Evolutionary conservation across 257 asterid genomes (phyloP).

Genomic region (Nicotiana obtusifolia): DNA sequence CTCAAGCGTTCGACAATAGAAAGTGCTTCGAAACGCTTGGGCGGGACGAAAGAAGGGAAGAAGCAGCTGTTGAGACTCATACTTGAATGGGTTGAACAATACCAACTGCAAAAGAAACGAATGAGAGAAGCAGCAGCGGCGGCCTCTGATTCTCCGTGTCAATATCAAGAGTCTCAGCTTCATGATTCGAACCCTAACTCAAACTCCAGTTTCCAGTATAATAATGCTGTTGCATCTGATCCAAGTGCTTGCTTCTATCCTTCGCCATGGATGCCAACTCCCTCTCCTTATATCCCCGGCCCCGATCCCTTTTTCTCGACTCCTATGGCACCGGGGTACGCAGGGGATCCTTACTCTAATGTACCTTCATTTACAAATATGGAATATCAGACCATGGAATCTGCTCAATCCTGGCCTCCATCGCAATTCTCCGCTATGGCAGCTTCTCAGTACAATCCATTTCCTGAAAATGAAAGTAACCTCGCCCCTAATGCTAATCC

Average conservation of each 20-base stretch:
- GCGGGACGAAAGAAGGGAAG: constrained; percentile 56
- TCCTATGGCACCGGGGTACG: not conserved
- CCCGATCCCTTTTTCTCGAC: not conserved
- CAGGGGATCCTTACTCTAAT: constrained; percentile 23
- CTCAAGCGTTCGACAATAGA: constrained; percentile 78
- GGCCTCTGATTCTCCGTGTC: not conserved
- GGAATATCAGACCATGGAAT: constrained; percentile 38
- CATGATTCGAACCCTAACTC: constrained; percentile 15
- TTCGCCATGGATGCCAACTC: constrained; percentile 31
- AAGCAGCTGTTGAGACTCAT: constrained; percentile 69
- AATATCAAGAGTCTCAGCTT: not conserved
- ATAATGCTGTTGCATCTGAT: not conserved
- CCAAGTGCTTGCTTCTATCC: constrained; percentile 19
- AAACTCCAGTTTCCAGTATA: not conserved
- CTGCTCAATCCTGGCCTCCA: constrained; percentile 42
- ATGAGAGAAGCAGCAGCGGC: not conserved
- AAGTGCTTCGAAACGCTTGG: constrained; percentile 64
- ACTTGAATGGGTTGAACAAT: constrained; percentile 73
- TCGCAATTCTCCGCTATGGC: constrained; percentile 27
- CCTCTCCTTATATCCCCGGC: not conserved
- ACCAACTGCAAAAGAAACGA: constrained; percentile 61
- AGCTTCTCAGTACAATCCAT: constrained; percentile 35
- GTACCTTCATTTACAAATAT: constrained; percentile 11
- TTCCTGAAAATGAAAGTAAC: constrained; percentile 19
- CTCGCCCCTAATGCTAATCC: constrained; percentile 5